A percentile compares a stretch with the other conserved stretches of the same genome.
phyloP scores from a whole-genome alignment of 2,329 filamentous ascomycete genomes.

The Chaetomiaceae sp. region DNA sequence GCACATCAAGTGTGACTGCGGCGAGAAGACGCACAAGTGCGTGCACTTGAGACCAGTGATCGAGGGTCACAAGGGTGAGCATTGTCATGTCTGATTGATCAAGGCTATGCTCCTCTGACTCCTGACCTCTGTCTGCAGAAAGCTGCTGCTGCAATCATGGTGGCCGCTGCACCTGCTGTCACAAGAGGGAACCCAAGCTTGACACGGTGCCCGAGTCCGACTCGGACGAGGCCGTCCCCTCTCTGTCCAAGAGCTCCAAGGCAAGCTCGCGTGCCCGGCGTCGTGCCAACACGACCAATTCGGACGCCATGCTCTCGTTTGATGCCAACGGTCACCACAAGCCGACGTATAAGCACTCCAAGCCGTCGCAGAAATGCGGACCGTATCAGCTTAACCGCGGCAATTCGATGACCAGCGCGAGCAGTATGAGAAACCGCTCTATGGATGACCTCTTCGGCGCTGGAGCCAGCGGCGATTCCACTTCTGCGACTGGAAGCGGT shows the following conservation, averaged over 20 bases:
- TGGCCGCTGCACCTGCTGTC: constrained; percentile 59
- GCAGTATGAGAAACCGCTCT: constrained; percentile 46
- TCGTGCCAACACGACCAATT: constrained; percentile 58
- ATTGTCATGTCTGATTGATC: constrained; percentile 26
- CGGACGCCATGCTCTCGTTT: constrained; percentile 55
- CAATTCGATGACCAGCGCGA: constrained; percentile 53
- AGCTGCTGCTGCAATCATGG: constrained; percentile 69
- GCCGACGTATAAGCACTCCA: constrained; percentile 56
- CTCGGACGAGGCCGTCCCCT: constrained; percentile 46
- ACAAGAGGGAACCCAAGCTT: constrained; percentile 58
- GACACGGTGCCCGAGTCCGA: constrained; percentile 63
- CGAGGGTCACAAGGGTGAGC: constrained; percentile 57
- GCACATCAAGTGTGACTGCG: constrained; percentile 95
- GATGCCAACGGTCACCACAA: constrained; percentile 64
- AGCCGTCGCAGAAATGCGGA: constrained; percentile 57
- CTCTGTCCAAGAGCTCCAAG: constrained; percentile 36
- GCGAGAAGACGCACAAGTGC: constrained; percentile 78
- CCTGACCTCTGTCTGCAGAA: constrained; percentile 39
- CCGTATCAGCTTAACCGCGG: constrained; percentile 58
- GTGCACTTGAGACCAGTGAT: constrained; percentile 54
- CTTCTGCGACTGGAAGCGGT: constrained; percentile 37
- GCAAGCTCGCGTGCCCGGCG: constrained; percentile 31
- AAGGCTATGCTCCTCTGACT: constrained; percentile 31
- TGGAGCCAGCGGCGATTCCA: constrained; percentile 35
- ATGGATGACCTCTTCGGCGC: constrained; percentile 43